A percentile compares a stretch with the other conserved stretches of the same genome.
These are phyloP conservation scores for Penicillium odoratum DNA, from an alignment of 495 filamentous ascomycete species.

Conservation along the genomic window DNA sequence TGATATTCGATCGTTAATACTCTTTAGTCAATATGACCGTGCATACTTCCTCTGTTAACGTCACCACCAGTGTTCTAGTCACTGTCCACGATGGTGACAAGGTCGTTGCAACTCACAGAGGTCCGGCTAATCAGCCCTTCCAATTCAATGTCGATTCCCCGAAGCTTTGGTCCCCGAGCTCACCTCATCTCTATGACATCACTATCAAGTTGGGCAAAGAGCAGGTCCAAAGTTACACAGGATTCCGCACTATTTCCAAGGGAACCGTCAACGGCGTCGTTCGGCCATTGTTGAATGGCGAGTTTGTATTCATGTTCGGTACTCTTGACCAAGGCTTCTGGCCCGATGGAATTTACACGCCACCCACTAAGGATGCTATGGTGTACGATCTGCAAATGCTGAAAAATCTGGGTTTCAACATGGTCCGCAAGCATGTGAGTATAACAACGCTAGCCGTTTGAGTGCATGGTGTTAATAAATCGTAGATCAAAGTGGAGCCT, in stretches of 20 bases:
- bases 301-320: conserved; percentile 65
- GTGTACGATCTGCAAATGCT: conserved; percentile 60
- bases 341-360: conserved; percentile 65
- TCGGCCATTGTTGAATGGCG: conserved; percentile 61
- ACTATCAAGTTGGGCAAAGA: conserved; percentile 57
- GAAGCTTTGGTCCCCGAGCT: conserved; percentile 59
- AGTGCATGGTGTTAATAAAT: not conserved
- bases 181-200: conserved; percentile 63
- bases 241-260: conserved; percentile 62
- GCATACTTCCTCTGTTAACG: conserved; percentile 32
- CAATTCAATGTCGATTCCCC: conserved; percentile 51
- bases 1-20: conserved; percentile 15
- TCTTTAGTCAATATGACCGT: conserved; percentile 52
- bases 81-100: conserved; percentile 41
- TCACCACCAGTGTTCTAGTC: conserved; percentile 41
- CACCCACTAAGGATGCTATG: conserved; percentile 65
- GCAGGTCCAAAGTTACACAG: conserved; percentile 58
- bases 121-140: conserved; percentile 47
- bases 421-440: conserved; percentile 66
- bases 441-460: not conserved
- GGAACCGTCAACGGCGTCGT: conserved; percentile 57
- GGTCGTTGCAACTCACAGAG: conserved; percentile 39
- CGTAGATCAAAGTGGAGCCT: conserved; percentile 66
- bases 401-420: conserved; percentile 65
- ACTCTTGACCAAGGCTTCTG: conserved; percentile 70